Evolutionary conservation across 257 asterid genomes (phyloP).

Genomic region (Leonotis leonurus): DNA sequence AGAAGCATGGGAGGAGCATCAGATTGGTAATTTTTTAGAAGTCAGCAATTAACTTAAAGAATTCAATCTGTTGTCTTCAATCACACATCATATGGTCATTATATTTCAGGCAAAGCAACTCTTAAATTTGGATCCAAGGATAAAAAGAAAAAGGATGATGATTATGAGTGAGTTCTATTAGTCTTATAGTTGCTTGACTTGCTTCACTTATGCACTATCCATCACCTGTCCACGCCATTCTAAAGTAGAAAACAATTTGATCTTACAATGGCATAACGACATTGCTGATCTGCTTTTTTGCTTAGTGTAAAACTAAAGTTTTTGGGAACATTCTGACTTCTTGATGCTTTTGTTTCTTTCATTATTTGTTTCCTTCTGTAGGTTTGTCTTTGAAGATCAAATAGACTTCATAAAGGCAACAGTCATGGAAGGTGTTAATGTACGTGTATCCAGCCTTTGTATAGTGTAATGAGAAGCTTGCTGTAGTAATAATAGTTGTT

Average conservation of each 20-base stretch:
- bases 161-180: constrained; percentile 65
- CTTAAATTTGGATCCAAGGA: constrained; percentile 79
- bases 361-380: constrained; percentile 21
- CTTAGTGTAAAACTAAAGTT: background rate
- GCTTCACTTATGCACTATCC: background rate
- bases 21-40: constrained; percentile 49
- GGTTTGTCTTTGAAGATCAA: constrained; percentile 94
- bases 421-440: constrained; percentile 83
- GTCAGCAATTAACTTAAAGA: constrained; percentile 3
- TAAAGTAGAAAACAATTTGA: background rate
- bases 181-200: constrained; percentile 10
- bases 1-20: constrained; percentile 99
- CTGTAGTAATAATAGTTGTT: background rate
- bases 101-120: constrained; percentile 72
- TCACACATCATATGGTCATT: constrained; percentile 16
- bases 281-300: constrained; percentile 3
- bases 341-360: background rate
- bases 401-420: constrained; percentile 81
- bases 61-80: constrained; percentile 8
- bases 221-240: background rate
- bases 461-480: background rate
- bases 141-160: constrained; percentile 47
- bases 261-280: background rate
- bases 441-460: constrained; percentile 22
- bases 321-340: background rate